Evolutionary conservation across 495 filamentous ascomycete species (phyloP).

Genomic region (Terfezia claveryi): DNA sequence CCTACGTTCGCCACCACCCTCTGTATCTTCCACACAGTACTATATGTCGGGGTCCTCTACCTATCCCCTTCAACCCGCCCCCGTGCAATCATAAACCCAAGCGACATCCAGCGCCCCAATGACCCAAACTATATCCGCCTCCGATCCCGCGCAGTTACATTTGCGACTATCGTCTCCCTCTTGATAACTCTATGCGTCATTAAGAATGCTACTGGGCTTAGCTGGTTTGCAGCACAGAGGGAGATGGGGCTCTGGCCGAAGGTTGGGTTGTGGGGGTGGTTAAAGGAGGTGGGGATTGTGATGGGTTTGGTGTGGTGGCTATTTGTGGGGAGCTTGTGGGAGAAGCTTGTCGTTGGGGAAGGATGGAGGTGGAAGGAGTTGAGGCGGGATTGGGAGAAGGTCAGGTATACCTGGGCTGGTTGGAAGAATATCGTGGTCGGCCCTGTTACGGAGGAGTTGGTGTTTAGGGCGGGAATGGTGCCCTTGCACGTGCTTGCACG

Average conservation of each 20-base stretch:
- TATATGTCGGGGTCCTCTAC: constrained; percentile 88
- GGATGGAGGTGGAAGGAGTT: constrained; percentile 38
- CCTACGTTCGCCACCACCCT: constrained; percentile 8
- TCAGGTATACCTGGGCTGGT: constrained; percentile 37
- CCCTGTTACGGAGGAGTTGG: constrained; percentile 74
- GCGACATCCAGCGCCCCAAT: constrained; percentile 51
- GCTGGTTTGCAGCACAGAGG: not conserved
- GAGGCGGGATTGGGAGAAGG: constrained; percentile 25
- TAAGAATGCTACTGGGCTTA: not conserved
- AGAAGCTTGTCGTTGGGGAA: constrained; percentile 45
- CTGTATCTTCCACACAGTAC: constrained; percentile 43
- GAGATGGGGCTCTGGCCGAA: not conserved
- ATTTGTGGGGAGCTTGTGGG: constrained; percentile 68
- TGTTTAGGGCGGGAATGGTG: constrained; percentile 71
- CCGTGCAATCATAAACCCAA: not conserved
- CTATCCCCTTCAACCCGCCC: constrained; percentile 56
- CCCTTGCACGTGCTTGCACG: constrained; percentile 63
- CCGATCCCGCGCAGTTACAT: constrained; percentile 53
- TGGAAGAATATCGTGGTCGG: constrained; percentile 49
- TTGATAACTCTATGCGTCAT: constrained; percentile 36
- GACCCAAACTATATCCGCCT: constrained; percentile 83
- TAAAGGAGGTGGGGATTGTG: not conserved
- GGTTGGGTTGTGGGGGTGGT: not conserved
- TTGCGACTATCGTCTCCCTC: constrained; percentile 42
- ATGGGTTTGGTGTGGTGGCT: constrained; percentile 29